A percentile compares a stretch with the other conserved stretches of the same genome.
Evolutionary conservation across 2,329 filamentous ascomycete genomes (phyloP).

Genomic region (Claviceps sp.): DNA sequence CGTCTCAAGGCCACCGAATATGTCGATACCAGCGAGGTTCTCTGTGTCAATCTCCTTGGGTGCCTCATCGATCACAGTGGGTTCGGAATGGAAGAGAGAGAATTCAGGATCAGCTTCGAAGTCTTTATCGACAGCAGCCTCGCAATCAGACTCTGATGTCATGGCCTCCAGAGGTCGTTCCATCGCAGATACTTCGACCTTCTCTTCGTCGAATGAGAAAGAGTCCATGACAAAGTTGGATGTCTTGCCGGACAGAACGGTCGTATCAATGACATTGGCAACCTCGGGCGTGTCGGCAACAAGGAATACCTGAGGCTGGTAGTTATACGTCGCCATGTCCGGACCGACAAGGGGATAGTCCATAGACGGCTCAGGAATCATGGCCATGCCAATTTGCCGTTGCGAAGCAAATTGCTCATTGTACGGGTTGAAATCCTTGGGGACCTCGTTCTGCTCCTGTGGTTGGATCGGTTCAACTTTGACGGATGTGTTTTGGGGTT

Average conservation of each 20-base stretch:
- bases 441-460: constrained; percentile 35
- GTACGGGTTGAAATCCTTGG: constrained; percentile 56
- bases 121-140: constrained; percentile 31
- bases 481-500: constrained; percentile 24
- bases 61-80: constrained; percentile 12
- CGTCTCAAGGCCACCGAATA: constrained; percentile 41
- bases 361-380: constrained; percentile 67
- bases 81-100: constrained; percentile 42
- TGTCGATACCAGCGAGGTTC: constrained; percentile 23
- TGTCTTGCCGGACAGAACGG: constrained; percentile 58
- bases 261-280: constrained; percentile 44
- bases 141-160: constrained; percentile 15
- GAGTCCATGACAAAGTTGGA: constrained; percentile 37
- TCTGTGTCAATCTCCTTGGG: constrained; percentile 30
- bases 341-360: constrained; percentile 62
- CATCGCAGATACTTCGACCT: constrained; percentile 42
- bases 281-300: constrained; percentile 60
- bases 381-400: constrained; percentile 65
- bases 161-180: constrained; percentile 31
- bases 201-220: constrained; percentile 34
- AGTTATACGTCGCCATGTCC: constrained; percentile 40
- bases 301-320: constrained; percentile 55
- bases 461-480: constrained; percentile 22
- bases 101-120: constrained; percentile 52
- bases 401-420: constrained; percentile 39